A percentile compares a stretch with the other conserved stretches of the same genome.
Conservation (phyloP, 83 land plant genomes). For the Thuja plicata region DNA sequence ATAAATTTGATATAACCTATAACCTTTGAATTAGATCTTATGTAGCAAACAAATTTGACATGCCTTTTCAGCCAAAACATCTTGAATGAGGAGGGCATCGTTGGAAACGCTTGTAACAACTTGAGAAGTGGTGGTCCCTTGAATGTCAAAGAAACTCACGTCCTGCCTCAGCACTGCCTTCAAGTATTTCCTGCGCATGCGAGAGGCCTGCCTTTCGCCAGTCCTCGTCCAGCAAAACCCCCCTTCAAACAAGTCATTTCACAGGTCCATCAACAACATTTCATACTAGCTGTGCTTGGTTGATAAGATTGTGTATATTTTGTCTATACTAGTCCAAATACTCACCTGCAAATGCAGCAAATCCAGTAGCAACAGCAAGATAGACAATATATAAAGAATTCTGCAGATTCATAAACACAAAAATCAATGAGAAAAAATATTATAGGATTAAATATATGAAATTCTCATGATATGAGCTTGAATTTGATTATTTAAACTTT, state of each 20-base stretch:
- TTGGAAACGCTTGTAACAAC: slow-evolving; percentile 59
- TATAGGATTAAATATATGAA: no score
- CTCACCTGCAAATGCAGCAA: slow-evolving; percentile 9
- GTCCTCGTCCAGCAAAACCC: slow-evolving; percentile 70
- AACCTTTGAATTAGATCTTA: no score
- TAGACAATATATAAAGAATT: background rate
- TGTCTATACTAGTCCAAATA: background rate
- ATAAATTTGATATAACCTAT: background rate
- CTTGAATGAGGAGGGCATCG: slow-evolving; percentile 55
- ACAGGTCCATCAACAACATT: background rate
- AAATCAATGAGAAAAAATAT: background rate
- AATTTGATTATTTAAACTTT: no score
- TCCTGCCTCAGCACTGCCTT: slow-evolving; percentile 68
- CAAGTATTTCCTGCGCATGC: slow-evolving; percentile 50
- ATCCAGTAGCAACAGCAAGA: background rate
- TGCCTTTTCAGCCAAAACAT: slow-evolving; percentile 58
- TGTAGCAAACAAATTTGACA: no score
- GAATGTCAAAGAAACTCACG: slow-evolving; percentile 48
- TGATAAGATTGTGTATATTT: background rate
- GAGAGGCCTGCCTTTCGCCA: slow-evolving; percentile 61
- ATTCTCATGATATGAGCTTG: no score
- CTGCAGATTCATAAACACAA: background rate
- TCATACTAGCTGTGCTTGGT: no score
- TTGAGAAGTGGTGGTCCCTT: slow-evolving; percentile 39
- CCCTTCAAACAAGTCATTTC: slow-evolving; percentile 14